Conservation (phyloP, 1,139 yeast genomes). For the Hansenula lynferdii region DNA sequence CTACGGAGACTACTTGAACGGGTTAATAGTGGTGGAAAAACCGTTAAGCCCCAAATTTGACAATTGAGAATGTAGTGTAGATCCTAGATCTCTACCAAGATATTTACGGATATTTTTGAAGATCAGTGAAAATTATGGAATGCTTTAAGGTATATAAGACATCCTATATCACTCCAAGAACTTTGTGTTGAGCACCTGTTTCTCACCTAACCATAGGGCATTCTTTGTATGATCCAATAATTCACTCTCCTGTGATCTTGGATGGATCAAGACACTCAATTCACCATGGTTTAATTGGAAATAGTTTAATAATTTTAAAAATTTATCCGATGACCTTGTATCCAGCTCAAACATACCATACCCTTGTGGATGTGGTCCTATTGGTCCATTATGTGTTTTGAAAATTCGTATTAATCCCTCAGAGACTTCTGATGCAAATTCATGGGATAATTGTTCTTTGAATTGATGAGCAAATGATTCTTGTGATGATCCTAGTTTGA, state of each 20-base stretch:
- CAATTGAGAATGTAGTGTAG: no score
- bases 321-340: constrained; percentile 28
- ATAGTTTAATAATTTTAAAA: constrained; percentile 30
- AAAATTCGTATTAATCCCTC: constrained; percentile 39
- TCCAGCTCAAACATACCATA: constrained; percentile 37
- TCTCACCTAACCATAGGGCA: constrained; percentile 51
- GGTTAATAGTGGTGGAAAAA: no score
- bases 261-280: constrained; percentile 51
- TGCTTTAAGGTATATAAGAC: no score
- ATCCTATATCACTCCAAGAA: not conserved
- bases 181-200: constrained; percentile 1
- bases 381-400: constrained; percentile 43
- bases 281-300: constrained; percentile 46
- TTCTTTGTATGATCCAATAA: constrained; percentile 44
- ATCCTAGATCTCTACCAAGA: no score
- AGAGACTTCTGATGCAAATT: constrained; percentile 42
- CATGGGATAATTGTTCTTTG: constrained; percentile 36
- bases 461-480: constrained; percentile 34
- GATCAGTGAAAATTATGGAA: no score
- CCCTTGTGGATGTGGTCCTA: constrained; percentile 53
- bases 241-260: constrained; percentile 31
- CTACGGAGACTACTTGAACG: no score
- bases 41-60: no score
- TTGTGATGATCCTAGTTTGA: constrained; percentile 36
- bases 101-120: no score